Evolutionary conservation across 768 basidiomycete species (phyloP), one percentile per base, ranked within the genome.

Genomic region (Mycena sanguinolenta): DNA sequence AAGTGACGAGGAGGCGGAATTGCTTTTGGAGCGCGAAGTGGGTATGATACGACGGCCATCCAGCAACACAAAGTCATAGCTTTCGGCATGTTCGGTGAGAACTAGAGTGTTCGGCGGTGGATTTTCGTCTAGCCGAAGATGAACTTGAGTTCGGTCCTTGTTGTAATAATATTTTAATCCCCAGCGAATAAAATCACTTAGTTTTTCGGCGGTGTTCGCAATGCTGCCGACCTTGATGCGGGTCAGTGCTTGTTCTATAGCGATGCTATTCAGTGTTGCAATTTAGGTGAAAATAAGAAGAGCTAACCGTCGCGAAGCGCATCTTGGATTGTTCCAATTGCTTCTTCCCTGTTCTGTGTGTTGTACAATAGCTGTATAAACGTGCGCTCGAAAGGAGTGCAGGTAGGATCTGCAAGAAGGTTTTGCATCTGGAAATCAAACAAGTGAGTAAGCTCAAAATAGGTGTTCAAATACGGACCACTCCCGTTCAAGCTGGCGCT

Each of bases 21-120:
- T 50, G 10, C 66, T 42, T 10, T 12, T 9, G 7, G 59, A 66
- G 36, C 58, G n/a, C 7, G 73, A 68, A 19, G 59, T 65, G 4
- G 72, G 72, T 21, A 67, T 73, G 25, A 75, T 76, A 2, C 74
- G 59, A 23, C 73, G 69, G 13, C 75, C 73, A 50, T 77, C 67
- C 0, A 76, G 59, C 3, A 75, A 14, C 13, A 53, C 67, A 58
- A 64, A 76, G 8, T 60, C 17, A 53, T 71, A 71, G 4, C 42
- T 65, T 23, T 42, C 13, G 19, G 19, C 46, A 39, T 39, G 32
- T 8, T 28, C 19, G 17, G 16, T 14, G 54, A 44, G 19, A 36
- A 16, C 19, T 21, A 25, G 1, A 0, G 50, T 53, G 63, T 63
- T 27, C 1, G 36, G 34, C 23, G 58, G 12, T n/a, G 9, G 38